Conservation (phyloP, 2,329 filamentous ascomycete species). For the Botrytis pseudocinerea region DNA sequence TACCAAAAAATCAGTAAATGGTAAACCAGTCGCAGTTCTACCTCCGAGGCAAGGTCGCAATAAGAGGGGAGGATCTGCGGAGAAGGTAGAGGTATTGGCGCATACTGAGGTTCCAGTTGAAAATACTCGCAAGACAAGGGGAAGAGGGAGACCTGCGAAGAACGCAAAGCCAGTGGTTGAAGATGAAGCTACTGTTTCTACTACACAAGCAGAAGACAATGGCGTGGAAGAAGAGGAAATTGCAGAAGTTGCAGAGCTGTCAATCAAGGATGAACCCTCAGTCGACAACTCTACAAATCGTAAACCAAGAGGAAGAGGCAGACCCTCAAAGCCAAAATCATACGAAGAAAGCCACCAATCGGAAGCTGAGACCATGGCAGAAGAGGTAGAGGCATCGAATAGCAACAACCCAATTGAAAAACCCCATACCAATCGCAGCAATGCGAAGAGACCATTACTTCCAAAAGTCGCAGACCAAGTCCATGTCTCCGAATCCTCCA, state of each 20-base stretch:
- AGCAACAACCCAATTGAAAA: background rate
- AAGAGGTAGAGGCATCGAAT: background rate
- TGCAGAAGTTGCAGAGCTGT: background rate
- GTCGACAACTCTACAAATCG: background rate
- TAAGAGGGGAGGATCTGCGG: background rate
- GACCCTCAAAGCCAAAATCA: background rate
- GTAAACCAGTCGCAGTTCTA: background rate
- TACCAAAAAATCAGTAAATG: background rate
- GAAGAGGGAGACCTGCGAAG: background rate
- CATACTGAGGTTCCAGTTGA: background rate
- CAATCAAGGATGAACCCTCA: background rate
- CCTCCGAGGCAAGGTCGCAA: background rate
- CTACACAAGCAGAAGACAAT: background rate
- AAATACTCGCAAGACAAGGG: background rate
- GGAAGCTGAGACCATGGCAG: background rate
- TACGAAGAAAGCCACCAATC: background rate
- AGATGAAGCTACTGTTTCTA: background rate
- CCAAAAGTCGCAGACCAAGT: background rate
- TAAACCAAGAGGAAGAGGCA: background rate
- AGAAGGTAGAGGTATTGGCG: slow-evolving; percentile 4
- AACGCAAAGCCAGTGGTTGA: background rate
- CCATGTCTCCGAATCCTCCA: background rate
- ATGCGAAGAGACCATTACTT: background rate
- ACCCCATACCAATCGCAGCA: background rate
- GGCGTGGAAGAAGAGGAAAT: background rate